phyloP scores from a whole-genome alignment of 345 rosid genomes.

The Populus nigra region DNA sequence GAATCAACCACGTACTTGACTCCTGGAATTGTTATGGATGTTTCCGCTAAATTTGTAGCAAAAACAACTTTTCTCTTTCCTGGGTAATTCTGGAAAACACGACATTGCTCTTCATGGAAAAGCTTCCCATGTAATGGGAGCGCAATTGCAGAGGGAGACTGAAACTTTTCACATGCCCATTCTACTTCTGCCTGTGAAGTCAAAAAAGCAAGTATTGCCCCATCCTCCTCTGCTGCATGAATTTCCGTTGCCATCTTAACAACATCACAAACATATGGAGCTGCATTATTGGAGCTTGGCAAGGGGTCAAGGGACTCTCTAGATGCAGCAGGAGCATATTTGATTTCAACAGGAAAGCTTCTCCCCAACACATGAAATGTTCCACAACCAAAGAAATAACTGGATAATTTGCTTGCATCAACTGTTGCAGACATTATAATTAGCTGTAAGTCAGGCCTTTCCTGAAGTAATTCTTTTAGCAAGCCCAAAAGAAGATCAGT shows the following conservation, averaged over 20 bases:
- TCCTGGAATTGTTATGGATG: constrained; percentile 91
- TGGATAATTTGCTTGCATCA: constrained; percentile 71
- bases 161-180: constrained; percentile 82
- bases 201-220: constrained; percentile 82
- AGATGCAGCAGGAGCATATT: constrained; percentile 47
- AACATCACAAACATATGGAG: constrained; percentile 62
- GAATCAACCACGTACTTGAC: constrained; percentile 86
- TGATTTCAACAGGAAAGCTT: constrained; percentile 73
- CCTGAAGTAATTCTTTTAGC: constrained; percentile 55
- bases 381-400: constrained; percentile 62
- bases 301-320: constrained; percentile 32
- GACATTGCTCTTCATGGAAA: constrained; percentile 61
- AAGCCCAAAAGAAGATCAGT: constrained; percentile 85
- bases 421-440: constrained; percentile 97
- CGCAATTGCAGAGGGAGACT: constrained; percentile 51
- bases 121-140: constrained; percentile 90
- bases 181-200: constrained; percentile 91
- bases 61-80: constrained; percentile 85
- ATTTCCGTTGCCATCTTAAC: constrained; percentile 56
- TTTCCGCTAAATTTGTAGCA: constrained; percentile 94
- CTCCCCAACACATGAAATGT: constrained; percentile 63
- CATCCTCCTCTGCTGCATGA: constrained; percentile 62
- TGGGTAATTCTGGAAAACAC: constrained; percentile 53
- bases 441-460: constrained; percentile 62
- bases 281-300: constrained; percentile 29